Evolutionary conservation across 2,329 filamentous ascomycete species (phyloP).

Genomic region (Exophiala lecanii-corni): DNA sequence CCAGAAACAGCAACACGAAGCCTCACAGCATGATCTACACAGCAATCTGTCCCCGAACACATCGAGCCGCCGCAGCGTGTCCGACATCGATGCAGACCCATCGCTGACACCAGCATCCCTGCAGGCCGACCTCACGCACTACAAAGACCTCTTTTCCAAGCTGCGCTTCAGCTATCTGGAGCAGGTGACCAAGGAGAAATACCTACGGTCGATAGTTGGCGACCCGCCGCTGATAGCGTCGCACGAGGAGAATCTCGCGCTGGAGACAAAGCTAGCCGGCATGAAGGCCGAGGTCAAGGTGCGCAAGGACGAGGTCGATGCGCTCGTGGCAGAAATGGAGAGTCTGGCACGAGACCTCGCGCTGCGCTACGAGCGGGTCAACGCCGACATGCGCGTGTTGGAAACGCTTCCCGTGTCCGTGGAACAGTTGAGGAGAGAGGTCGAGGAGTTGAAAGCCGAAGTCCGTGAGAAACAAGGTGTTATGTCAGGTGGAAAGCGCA

Average conservation of each 20-base stretch:
- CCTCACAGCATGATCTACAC: no score
- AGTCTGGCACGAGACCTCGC: conserved; percentile 62
- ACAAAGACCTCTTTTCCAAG: conserved; percentile 89
- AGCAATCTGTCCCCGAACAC: neutral
- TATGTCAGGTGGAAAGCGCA: conserved; percentile 1
- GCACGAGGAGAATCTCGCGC: conserved; percentile 71
- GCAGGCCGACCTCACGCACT: conserved; percentile 79
- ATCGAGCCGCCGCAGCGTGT: neutral
- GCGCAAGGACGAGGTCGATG: conserved; percentile 72
- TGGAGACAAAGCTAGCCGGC: conserved; percentile 65
- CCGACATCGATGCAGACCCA: conserved; percentile 51
- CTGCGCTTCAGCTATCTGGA: conserved; percentile 96
- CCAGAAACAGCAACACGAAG: no score
- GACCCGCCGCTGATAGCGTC: conserved; percentile 83
- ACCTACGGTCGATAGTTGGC: conserved; percentile 85
- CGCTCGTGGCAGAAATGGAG: conserved; percentile 69
- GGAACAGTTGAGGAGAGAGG: conserved; percentile 37
- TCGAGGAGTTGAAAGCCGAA: conserved; percentile 39
- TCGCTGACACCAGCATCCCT: conserved; percentile 67
- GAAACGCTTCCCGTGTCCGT: conserved; percentile 40
- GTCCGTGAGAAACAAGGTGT: conserved; percentile 36
- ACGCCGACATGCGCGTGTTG: conserved; percentile 42
- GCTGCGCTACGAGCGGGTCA: conserved; percentile 43
- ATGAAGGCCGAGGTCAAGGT: conserved; percentile 72
- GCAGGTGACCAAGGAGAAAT: conserved; percentile 98